A percentile compares a stretch with the other conserved stretches of the same genome.
These are phyloP conservation scores for Puccinia novopanici DNA, from an alignment of 1,284 basidiomycete genomes.

Conservation along the genomic window DNA sequence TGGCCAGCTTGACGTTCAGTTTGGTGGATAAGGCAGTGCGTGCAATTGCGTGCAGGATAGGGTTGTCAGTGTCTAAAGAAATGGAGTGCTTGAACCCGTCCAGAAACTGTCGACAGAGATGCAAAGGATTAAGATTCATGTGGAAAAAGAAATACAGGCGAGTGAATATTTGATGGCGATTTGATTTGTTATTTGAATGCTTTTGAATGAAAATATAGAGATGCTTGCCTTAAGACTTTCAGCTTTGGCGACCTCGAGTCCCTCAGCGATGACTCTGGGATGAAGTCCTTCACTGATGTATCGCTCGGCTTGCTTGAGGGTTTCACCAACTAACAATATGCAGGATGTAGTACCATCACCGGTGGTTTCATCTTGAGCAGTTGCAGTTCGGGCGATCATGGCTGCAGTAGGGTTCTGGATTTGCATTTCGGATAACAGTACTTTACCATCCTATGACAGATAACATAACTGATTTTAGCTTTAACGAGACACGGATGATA, in stretches of 20 bases:
- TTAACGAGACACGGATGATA: not conserved
- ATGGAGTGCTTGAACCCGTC: constrained; percentile 77
- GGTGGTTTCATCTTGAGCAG: constrained; percentile 98
- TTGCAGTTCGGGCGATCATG: constrained; percentile 97
- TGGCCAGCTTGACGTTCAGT: constrained; percentile 78
- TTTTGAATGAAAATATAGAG: not conserved
- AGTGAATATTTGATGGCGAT: not conserved
- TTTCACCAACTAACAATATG: constrained; percentile 92
- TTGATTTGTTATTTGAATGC: not conserved
- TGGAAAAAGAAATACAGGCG: not conserved
- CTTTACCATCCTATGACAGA: constrained; percentile 77
- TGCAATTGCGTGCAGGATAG: constrained; percentile 87
- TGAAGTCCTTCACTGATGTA: constrained; percentile 98
- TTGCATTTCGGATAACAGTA: constrained; percentile 98
- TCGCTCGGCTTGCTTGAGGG: constrained; percentile 95
- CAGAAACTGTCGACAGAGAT: constrained; percentile 70
- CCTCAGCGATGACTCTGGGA: constrained; percentile 91
- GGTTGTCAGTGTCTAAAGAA: constrained; percentile 70
- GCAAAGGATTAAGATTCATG: constrained; percentile 7
- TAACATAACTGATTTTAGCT: not conserved
- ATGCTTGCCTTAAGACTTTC: constrained; percentile 76
- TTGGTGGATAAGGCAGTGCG: constrained; percentile 94
- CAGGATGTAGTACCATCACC: constrained; percentile 98
- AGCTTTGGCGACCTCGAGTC: constrained; percentile 96
- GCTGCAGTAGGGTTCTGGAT: constrained; percentile 98